Percentiles rank a stretch among this genome's conserved stretches.
phyloP scores from a whole-genome alignment of 352 stramenopile species.

The Chrysophaeum taylorii region DNA sequence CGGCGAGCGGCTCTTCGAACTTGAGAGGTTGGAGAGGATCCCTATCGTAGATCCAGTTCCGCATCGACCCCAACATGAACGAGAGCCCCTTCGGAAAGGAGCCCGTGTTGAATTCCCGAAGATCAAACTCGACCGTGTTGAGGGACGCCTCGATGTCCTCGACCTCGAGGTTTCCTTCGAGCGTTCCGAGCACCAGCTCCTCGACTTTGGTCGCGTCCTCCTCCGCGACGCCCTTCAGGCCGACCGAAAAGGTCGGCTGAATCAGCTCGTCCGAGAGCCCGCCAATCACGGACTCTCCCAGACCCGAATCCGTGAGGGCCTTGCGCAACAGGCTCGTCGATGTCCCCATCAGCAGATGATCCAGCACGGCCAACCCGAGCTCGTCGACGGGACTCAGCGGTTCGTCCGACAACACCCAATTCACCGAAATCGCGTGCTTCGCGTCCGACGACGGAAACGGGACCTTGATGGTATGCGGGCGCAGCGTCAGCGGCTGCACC shows the following conservation, averaged over 20 bases:
- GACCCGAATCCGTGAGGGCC: constrained; percentile 51
- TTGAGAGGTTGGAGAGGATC: constrained; percentile 49
- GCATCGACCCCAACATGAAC: constrained; percentile 65
- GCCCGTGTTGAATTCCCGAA: constrained; percentile 72
- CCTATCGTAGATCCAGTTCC: constrained; percentile 62
- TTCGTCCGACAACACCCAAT: constrained; percentile 65
- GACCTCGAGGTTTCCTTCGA: constrained; percentile 60
- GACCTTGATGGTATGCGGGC: constrained; percentile 50
- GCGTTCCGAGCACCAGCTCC: constrained; percentile 49
- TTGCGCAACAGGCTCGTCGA: constrained; percentile 48
- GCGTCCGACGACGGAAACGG: too few relatives aligned
- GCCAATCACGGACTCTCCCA: constrained; percentile 57
- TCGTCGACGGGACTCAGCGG: constrained; percentile 49
- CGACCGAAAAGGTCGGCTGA: constrained; percentile 59
- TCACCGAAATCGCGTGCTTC: constrained; percentile 59
- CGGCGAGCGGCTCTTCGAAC: constrained; percentile 55
- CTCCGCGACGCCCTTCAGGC: constrained; percentile 55
- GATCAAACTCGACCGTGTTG: constrained; percentile 64
- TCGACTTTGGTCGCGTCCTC: constrained; percentile 53
- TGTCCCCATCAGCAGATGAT: constrained; percentile 62
- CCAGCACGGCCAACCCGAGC: constrained; percentile 53
- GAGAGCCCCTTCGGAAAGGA: constrained; percentile 61
- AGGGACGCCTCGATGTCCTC: constrained; percentile 56
- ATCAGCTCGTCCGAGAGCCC: constrained; percentile 60
- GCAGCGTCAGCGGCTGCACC: constrained; percentile 35